Base-by-base conservation (phyloP, 441 rosid genomes). In the Pelargonium exstipulatum region DNA sequence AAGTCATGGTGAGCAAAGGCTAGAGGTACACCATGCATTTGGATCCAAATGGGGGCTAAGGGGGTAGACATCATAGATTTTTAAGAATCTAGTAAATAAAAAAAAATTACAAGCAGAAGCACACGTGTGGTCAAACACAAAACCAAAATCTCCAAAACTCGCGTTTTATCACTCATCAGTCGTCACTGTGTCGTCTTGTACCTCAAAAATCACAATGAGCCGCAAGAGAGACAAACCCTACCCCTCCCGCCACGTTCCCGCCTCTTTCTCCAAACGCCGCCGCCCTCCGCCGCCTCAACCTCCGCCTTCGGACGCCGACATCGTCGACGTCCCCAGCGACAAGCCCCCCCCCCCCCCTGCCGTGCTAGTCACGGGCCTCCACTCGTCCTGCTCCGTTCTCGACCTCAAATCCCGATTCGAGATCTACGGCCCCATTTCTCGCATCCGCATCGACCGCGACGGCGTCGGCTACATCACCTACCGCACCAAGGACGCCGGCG, bases 341-440 rank as follows among this genome's bases (percentile, higher is more conserved):
- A 88, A 83, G 77, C 85, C 81, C 2, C 77, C 79, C 0, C 85
- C 91, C 3, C 94, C 97, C 1, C 91, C 87, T 0, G 86, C 90
- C 2, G 77, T 93, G 1, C 81, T 87, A 7, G 84, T 86, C 5
- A 75, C 62, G 74, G 97, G 94, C 12, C 81, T 93, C 65, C 71
- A 88, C 2, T 68, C 73, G 35, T 74, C 80, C 74, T 88, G 89
- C 72, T 89, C 98, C n/a, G 96, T 90, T 8, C 86, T 93, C 37
- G 96, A 90, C 77, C 83, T 93, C 62, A 90, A 93, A 80, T 89
- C 92, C 3, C 85, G 92, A 75, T 89, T 93, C 83, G 94, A 89
- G 94, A 87, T 93, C 82, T 89, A 90, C 84, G 97, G 98, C n/a
- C 63, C 94, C 1, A 86, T 90, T 58, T 90, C 96, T 43, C 86